Evolutionary conservation across 495 filamentous ascomycete genomes (phyloP).

Genomic region (Tuber umbilicatum): DNA sequence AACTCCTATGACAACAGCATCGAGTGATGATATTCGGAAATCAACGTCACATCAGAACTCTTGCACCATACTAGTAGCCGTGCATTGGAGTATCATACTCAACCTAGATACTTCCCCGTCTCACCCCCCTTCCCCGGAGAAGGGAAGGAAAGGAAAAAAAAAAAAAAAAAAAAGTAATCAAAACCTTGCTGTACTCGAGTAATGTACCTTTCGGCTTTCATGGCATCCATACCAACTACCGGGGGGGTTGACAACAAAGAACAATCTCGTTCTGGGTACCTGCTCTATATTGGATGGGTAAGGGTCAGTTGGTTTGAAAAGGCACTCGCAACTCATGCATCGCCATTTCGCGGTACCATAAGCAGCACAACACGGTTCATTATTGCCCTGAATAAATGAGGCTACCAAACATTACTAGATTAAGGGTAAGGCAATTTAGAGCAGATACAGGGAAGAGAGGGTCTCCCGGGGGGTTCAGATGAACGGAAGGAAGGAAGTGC

Average conservation of each 20-base stretch:
- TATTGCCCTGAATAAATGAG: not conserved
- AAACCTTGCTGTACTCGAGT: not conserved
- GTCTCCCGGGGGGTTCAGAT: not conserved
- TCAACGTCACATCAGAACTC: not conserved
- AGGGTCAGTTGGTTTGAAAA: not conserved
- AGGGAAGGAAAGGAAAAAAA: no score
- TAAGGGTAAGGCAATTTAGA: not conserved
- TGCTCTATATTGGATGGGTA: slow-evolving; percentile 1
- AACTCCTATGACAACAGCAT: not conserved
- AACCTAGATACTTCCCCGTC: not conserved
- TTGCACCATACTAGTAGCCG: not conserved
- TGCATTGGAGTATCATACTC: not conserved
- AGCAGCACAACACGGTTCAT: not conserved
- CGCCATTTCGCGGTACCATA: not conserved
- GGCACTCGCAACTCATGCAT: not conserved
- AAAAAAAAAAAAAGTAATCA: not conserved
- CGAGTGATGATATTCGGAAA: not conserved
- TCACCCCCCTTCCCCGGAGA: not conserved
- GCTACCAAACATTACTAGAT: not conserved
- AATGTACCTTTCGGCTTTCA: not conserved
- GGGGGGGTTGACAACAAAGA: slow-evolving; percentile 3
- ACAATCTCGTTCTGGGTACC: not conserved
- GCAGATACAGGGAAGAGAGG: not conserved
- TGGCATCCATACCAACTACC: not conserved
- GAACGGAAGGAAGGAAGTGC: not conserved